Percentiles rank a stretch among this genome's conserved stretches.
Conservation (phyloP, 2,329 filamentous ascomycete species). For the Colletotrichum plurivorum region DNA sequence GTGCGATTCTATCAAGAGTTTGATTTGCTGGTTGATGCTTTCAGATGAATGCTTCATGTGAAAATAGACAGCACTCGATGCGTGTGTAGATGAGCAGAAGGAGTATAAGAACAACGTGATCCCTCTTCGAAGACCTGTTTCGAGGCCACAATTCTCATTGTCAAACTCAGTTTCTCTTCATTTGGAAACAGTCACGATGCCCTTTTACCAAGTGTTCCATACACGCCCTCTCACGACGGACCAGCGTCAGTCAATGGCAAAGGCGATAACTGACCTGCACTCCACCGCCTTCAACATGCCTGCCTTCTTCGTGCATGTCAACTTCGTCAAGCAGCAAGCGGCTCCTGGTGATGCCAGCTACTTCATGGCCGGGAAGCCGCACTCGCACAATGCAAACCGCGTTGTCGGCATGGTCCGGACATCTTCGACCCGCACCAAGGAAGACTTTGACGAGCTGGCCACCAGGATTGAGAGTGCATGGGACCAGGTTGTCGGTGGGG, state of each 20-base stretch:
- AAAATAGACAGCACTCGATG: too few species aligned
- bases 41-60: too few species aligned
- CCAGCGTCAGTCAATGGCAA: constrained; percentile 14
- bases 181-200: neutral
- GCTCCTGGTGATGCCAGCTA: neutral
- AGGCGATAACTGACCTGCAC: constrained; percentile 18
- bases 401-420: constrained; percentile 15
- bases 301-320: constrained; percentile 22
- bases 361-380: constrained; percentile 24
- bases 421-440: constrained; percentile 8
- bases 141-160: too few species aligned
- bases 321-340: constrained; percentile 7
- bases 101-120: too few species aligned
- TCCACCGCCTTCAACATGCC: constrained; percentile 21
- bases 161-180: neutral
- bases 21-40: neutral
- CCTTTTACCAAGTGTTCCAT: constrained; percentile 17
- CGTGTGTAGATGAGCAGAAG: neutral
- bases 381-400: constrained; percentile 6
- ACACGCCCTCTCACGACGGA: neutral
- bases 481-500: neutral
- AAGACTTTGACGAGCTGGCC: constrained; percentile 23
- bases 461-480: constrained; percentile 16
- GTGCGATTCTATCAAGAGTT: neutral
- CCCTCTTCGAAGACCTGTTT: neutral